phyloP scores from a whole-genome alignment of 2,329 filamentous ascomycete genomes.

The Seiridium cupressi region DNA sequence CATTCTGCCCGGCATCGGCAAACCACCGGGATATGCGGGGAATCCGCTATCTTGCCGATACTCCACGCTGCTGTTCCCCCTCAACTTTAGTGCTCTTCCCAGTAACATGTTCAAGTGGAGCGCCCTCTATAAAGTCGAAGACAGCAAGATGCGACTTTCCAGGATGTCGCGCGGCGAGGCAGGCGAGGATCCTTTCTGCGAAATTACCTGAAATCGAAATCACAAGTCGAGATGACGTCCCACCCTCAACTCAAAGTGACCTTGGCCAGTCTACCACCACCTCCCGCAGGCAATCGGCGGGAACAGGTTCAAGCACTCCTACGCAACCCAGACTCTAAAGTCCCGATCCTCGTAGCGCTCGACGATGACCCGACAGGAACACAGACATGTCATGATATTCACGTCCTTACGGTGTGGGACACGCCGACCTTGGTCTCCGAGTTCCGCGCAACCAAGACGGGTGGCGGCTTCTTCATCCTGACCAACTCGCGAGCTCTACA shows the following conservation, averaged over 20 bases:
- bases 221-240: not conserved
- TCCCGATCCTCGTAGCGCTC: constrained; percentile 36
- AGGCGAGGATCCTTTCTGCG: not conserved
- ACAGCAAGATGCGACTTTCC: not conserved
- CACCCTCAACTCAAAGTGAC: constrained; percentile 8
- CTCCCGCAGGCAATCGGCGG: constrained; percentile 1
- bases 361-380: constrained; percentile 61
- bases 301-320: constrained; percentile 5
- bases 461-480: constrained; percentile 56
- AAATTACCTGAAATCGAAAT: not conserved
- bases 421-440: constrained; percentile 39
- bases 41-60: not conserved
- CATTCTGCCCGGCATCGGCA: not conserved
- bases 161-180: not conserved
- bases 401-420: constrained; percentile 55
- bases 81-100: not conserved
- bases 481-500: constrained; percentile 58
- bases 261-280: constrained; percentile 9
- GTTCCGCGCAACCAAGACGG: constrained; percentile 33
- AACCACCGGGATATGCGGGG: not conserved
- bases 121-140: not conserved
- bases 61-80: not conserved
- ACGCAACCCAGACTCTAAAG: constrained; percentile 4
- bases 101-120: not conserved
- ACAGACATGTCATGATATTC: constrained; percentile 58